Evolutionary conservation across 2,329 filamentous ascomycete genomes (phyloP).

Genomic region (Monilinia fructicola): DNA sequence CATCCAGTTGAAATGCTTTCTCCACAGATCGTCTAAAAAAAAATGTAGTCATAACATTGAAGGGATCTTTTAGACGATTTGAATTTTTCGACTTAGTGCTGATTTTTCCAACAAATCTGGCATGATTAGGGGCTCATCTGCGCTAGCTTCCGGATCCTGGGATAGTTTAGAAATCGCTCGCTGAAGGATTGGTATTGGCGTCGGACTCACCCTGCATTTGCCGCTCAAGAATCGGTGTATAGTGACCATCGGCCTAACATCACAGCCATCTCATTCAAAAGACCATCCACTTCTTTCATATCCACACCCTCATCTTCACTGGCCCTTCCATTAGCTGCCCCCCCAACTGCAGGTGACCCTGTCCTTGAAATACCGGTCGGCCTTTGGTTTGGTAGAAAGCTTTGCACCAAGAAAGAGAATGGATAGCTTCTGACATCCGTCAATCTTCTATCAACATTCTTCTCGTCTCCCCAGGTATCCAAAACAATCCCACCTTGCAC

Average conservation of each 20-base stretch:
- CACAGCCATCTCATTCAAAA: constrained; percentile 82
- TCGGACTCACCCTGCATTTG: constrained; percentile 71
- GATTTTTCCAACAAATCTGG: constrained; percentile 77
- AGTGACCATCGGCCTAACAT: constrained; percentile 95
- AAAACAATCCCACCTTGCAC: constrained; percentile 94
- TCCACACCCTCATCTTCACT: constrained; percentile 92
- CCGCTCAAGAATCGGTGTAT: constrained; percentile 86
- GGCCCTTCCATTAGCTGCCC: constrained; percentile 52
- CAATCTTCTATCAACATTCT: constrained; percentile 77
- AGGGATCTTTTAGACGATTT: constrained; percentile 72
- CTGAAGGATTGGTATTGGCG: constrained; percentile 28
- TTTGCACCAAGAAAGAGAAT: constrained; percentile 95
- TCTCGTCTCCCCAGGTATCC: constrained; percentile 93
- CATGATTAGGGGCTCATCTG: constrained; percentile 59
- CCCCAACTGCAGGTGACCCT: constrained; percentile 70
- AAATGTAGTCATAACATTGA: constrained; percentile 91
- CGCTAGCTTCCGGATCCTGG: constrained; percentile 53
- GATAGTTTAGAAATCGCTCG: constrained; percentile 39
- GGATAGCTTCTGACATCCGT: constrained; percentile 98
- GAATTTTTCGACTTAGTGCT: constrained; percentile 77
- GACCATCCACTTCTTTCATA: constrained; percentile 90
- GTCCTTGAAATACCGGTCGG: constrained; percentile 64
- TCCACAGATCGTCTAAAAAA: constrained; percentile 96
- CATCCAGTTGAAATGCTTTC: constrained; percentile 95
- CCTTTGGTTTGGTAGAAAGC: constrained; percentile 75